Conservation (phyloP, 2,329 filamentous ascomycete species). For the Fusarium staphyleae region DNA sequence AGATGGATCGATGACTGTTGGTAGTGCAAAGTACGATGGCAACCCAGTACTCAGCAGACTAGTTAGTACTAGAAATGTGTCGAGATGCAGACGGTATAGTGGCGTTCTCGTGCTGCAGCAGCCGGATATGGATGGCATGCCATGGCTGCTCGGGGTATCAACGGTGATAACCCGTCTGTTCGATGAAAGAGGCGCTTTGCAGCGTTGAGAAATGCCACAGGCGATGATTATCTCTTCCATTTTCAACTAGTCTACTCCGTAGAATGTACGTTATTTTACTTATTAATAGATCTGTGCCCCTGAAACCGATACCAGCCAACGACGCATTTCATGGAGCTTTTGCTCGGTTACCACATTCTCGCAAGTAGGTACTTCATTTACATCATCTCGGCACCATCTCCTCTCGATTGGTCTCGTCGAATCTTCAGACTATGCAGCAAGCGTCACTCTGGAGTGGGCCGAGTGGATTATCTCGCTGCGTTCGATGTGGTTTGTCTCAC, state of each 20-base stretch:
- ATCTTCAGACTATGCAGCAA: neutral
- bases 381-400: neutral
- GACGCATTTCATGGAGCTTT: neutral
- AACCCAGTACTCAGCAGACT: too few species aligned
- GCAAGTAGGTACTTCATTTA: neutral
- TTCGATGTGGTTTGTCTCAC: too few species aligned
- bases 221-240: neutral
- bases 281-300: neutral
- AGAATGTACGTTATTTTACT: neutral
- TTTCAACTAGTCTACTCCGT: too few species aligned
- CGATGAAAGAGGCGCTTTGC: neutral
- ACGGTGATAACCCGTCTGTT: neutral
- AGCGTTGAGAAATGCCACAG: neutral
- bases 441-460: neutral
- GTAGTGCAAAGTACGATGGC: neutral
- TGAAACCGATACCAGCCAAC: too few species aligned
- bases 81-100: neutral
- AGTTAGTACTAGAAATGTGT: too few species aligned
- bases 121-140: neutral
- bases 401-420: neutral
- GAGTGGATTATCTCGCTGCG: constrained; percentile 3
- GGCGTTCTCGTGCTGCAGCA: neutral
- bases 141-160: neutral
- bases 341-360: neutral
- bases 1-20: neutral